These are phyloP conservation scores for Nothopassalora personata DNA, from an alignment of 2,329 filamentous ascomycete genomes.

Conservation along the genomic window DNA sequence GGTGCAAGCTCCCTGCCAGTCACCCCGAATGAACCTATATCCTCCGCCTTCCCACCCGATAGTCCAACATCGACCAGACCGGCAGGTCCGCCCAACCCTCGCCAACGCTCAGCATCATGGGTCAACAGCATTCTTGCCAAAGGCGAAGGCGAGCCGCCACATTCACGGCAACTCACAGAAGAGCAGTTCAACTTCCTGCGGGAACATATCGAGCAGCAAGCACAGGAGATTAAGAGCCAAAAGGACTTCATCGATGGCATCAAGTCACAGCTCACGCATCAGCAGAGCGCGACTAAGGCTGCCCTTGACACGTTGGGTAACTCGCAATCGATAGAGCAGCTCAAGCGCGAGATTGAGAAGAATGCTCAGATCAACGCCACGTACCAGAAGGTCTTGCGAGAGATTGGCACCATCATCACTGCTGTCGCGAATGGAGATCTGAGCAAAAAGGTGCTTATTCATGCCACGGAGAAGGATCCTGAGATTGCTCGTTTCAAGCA, in stretches of 20 bases:
- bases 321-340: conserved; percentile 76
- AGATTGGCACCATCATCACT: conserved; percentile 96
- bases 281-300: conserved; percentile 77
- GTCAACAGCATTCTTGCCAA: conserved; percentile 51
- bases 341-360: conserved; percentile 92
- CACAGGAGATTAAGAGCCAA: conserved; percentile 83
- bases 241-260: conserved; percentile 80
- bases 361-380: conserved; percentile 97
- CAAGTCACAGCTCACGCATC: conserved; percentile 76
- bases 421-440: conserved; percentile 92
- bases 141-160: conserved; percentile 44
- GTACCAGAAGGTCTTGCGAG: conserved; percentile 92
- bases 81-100: conserved; percentile 23
- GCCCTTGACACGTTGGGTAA: conserved; percentile 77
- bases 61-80: conserved; percentile 35
- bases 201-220: conserved; percentile 89
- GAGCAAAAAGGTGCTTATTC: conserved; percentile 94
- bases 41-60: conserved; percentile 54
- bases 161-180: conserved; percentile 59
- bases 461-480: conserved; percentile 93
- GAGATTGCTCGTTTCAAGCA: conserved; percentile 97
- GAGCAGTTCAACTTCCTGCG: conserved; percentile 79
- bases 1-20: conserved; percentile 56
- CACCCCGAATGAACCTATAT: conserved; percentile 66
- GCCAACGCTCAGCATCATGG: conserved; percentile 39